A percentile compares a stretch with the other conserved stretches of the same genome.
phyloP scores from a whole-genome alignment of 2,329 filamentous ascomycete genomes.

The Chaetomiaceae sp. region DNA sequence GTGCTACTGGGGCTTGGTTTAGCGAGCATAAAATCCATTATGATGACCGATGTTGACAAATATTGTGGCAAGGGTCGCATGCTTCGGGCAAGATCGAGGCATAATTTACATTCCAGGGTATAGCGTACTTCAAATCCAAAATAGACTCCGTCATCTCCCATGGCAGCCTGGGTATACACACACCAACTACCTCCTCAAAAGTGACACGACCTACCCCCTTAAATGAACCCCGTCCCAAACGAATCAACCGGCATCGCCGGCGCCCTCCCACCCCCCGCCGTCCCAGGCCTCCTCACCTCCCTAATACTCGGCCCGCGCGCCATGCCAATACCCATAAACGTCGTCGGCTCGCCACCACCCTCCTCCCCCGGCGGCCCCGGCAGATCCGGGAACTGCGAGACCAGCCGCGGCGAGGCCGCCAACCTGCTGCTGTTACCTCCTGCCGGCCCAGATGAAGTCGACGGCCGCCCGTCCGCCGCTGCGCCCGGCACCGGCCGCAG shows the following conservation, averaged over 20 bases:
- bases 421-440: background rate
- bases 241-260: conserved; percentile 26
- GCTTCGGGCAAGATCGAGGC: no score
- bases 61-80: no score
- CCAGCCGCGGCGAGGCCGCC: conserved; percentile 13
- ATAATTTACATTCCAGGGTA: no score
- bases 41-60: no score
- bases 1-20: no score
- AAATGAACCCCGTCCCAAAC: conserved; percentile 32
- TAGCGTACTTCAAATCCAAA: no score
- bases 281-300: conserved; percentile 12
- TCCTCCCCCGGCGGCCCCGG: background rate
- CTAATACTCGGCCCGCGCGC: conserved; percentile 30
- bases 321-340: conserved; percentile 29
- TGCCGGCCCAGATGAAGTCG: conserved; percentile 14
- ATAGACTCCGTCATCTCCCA: background rate
- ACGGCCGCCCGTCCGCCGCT: conserved; percentile 14
- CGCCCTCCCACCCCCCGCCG: conserved; percentile 16
- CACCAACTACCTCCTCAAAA: background rate
- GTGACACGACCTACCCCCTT: background rate
- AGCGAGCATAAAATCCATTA: no score
- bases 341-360: background rate
- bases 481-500: conserved; percentile 7
- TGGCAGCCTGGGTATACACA: background rate
- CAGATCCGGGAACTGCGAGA: conserved; percentile 13